Evolutionary conservation across 2,329 filamentous ascomycete species (phyloP), one percentile per base, ranked within the genome.

Genomic region (Trichoderma sp.): DNA sequence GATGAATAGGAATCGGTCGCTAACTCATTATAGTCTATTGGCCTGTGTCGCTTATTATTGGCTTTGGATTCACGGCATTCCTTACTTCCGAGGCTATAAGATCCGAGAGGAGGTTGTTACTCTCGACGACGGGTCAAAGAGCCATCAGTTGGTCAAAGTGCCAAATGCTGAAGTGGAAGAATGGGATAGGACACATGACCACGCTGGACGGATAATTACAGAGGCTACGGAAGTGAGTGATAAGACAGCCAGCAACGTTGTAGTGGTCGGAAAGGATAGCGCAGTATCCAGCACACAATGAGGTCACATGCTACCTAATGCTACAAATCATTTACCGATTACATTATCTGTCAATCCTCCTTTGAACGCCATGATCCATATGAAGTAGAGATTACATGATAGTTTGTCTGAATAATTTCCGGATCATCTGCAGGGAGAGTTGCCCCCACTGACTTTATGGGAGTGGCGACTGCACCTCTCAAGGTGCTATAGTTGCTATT

Each of bases 1-100:
- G 13, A 3, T 28, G 28, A 30, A n/a, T 13, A 17, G 5, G 6
- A 17, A 15, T 26, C 15, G n/a, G 11, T 20, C 15, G 6, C 57
- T 28, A n/a, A 58, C 55, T 53, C 17, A 5, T 23, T 50, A 17
- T 20, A 88, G 86, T 50, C 80, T 91, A 43, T 73, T 83, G 3
- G 6, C 84, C 0, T 91, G 89, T 70, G 85, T 78, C 0, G 34
- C 88, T 0, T 91, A 91, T 78, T 91, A 91, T 74, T 79, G 83
- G 8, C 70, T 85, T 8, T 92, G 88, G 88, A 87, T 91, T 73
- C 82, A 86, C 61, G 28, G 87, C 1, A 73, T 91, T 0, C 89
- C 90, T 0, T 83, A 81, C 32, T 83, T 82, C 73, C 81, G 83
- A n/a, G 80, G 83, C 0, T 92, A 91, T 74, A 76, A 80, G 8